Evolutionary conservation across 257 asterid species (phyloP).

Genomic region (Knoxia roxburghii): DNA sequence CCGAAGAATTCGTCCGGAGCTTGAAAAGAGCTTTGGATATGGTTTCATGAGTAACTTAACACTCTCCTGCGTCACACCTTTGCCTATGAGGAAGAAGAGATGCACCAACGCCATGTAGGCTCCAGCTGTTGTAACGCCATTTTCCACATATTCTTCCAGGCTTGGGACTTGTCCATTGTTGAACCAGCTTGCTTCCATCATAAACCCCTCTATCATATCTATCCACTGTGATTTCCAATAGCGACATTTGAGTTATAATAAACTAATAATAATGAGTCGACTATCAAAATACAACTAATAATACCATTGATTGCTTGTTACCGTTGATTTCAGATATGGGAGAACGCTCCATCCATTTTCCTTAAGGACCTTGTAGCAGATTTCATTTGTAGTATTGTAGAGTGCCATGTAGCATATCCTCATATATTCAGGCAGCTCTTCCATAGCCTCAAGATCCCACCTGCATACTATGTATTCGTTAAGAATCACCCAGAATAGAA

Average conservation of each 20-base stretch:
- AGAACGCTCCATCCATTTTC: constrained; percentile 50
- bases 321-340: constrained; percentile 50
- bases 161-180: constrained; percentile 43
- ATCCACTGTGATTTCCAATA: constrained; percentile 46
- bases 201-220: constrained; percentile 58
- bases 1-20: constrained; percentile 62
- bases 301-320: too few species aligned
- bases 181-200: constrained; percentile 64
- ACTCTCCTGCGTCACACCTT: constrained; percentile 45
- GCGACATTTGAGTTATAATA: too few species aligned
- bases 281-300: too few species aligned
- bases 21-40: constrained; percentile 51
- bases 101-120: constrained; percentile 70
- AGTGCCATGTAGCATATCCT: constrained; percentile 65
- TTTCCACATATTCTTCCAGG: constrained; percentile 53
- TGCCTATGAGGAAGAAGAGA: constrained; percentile 62
- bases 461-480: constrained; percentile 18
- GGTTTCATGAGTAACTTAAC: constrained; percentile 36
- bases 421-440: constrained; percentile 59
- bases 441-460: constrained; percentile 71
- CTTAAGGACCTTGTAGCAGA: constrained; percentile 57
- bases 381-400: constrained; percentile 60
- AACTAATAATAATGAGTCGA: too few species aligned
- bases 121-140: constrained; percentile 67
- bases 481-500: not conserved